Evolutionary conservation across 31 red algal genomes (phyloP), one percentile per base, ranked within the genome.

Genomic region (Bonnemaisonia californica): DNA sequence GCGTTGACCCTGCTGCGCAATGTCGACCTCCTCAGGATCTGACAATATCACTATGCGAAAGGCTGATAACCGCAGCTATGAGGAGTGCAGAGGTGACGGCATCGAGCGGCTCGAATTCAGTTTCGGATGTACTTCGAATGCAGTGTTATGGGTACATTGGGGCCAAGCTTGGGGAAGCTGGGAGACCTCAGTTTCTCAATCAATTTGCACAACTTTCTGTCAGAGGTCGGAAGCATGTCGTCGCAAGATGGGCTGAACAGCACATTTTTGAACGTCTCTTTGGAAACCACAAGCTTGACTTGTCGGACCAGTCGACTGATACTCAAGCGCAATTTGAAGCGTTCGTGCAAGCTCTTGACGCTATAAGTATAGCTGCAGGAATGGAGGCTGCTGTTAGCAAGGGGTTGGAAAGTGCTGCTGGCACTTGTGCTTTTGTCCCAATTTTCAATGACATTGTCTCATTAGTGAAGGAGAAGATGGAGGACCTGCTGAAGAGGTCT

Each of bases 91-190:
- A 89, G 58, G 47, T 81, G 30, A n/a, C 67, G n/a, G 36, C 85
- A 23, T 57, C 70, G 35, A 71, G 45, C 34, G 57, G 63, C 54
- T 32, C 31, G 3, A 62, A 89, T 4, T 18, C 26, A 36, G 11
- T 58, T 36, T 76, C 67, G 2, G 85, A 81, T 38, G 63, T 72
- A 55, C 29, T 89, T 4, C 77, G 71, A 54, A 35, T 89, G 40
- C 85, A 89, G 36, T 80, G 64, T 55, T 89, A 89, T 48, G 85
- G 85, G 27, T 89, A 89, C 28, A 73, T 89, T 26, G 62, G 73
- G 12, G 48, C 76, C 13, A 75, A 29, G 31, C 67, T 89, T 38
- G 65, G 61, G 19, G 76, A 73, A 68, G 18, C 85, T 45, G 28
- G 32, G 11, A 30, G 29, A 23, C 72, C 62, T 37, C 67, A 89